Evolutionary conservation across 176 grass and related monocot genomes (phyloP).

Genomic region (Echinochloa phyllopogon): DNA sequence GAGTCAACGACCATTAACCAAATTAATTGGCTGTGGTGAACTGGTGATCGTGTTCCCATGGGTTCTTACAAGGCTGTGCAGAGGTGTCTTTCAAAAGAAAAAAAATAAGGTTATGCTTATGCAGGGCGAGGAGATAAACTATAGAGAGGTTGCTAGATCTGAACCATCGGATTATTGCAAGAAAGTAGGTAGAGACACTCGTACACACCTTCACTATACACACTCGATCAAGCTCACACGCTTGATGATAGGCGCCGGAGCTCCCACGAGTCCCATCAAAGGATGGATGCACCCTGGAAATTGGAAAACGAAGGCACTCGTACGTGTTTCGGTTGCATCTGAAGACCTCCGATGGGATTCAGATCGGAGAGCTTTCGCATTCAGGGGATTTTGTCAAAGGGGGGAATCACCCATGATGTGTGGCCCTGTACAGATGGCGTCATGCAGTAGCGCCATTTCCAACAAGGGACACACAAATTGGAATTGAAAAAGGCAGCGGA

Average conservation of each 20-base stretch:
- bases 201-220: not conserved
- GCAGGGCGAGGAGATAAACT: not conserved
- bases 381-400: not conserved
- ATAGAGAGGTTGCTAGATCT: not conserved
- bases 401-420: not conserved
- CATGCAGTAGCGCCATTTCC: constrained; percentile 3
- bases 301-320: not conserved
- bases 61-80: not conserved
- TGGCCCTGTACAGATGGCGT: not conserved
- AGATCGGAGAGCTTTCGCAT: not conserved
- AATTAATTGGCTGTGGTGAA: not conserved
- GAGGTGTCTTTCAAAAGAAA: too few species aligned
- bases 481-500: not conserved
- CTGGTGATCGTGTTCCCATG: not conserved
- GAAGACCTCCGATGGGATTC: not conserved
- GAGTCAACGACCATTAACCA: not conserved
- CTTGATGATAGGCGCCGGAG: not conserved
- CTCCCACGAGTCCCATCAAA: not conserved
- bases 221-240: not conserved
- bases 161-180: not conserved
- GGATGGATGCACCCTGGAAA: not conserved
- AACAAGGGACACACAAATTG: constrained; percentile 11
- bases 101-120: too few species aligned
- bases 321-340: not conserved
- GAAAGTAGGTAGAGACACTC: not conserved